Conservation (phyloP, 1,284 basidiomycete genomes). For the Schizopora paradoxa region DNA sequence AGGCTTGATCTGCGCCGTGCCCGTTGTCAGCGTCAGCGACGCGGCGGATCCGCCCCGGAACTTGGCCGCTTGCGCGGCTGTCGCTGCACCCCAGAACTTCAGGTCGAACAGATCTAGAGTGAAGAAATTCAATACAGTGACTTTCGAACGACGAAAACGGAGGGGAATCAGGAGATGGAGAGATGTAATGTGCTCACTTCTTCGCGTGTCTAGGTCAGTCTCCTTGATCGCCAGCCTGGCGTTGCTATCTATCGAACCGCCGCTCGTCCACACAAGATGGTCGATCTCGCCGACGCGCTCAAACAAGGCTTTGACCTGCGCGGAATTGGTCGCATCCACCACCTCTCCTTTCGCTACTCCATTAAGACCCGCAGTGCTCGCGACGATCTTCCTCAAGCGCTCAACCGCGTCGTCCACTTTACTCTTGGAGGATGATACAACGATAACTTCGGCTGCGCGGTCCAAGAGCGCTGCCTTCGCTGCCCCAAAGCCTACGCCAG, state of each 20-base stretch:
- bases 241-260: background rate
- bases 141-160: too few species aligned
- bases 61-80: constrained; percentile 19
- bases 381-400: background rate
- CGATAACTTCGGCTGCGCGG: constrained; percentile 10
- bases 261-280: constrained; percentile 15
- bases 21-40: constrained; percentile 19
- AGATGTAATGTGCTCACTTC: too few species aligned
- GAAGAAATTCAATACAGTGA: too few species aligned
- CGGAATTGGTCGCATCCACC: constrained; percentile 4
- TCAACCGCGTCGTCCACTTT: constrained; percentile 7
- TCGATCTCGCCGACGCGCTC: constrained; percentile 12
- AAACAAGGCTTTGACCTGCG: constrained; percentile 5
- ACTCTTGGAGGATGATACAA: constrained; percentile 6
- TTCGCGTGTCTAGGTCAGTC: constrained; percentile 1
- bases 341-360: constrained; percentile 7
- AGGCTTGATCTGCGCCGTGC: constrained; percentile 15
- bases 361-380: background rate
- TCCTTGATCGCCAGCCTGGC: background rate
- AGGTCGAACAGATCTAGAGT: too few species aligned
- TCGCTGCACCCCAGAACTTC: constrained; percentile 21
- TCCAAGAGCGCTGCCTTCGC: constrained; percentile 1
- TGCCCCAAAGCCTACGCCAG: constrained; percentile 11
- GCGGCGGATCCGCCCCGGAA: constrained; percentile 16
- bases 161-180: too few species aligned